Base-by-base conservation (phyloP, 331 rosid species). In the Pyrus hybrid region DNA sequence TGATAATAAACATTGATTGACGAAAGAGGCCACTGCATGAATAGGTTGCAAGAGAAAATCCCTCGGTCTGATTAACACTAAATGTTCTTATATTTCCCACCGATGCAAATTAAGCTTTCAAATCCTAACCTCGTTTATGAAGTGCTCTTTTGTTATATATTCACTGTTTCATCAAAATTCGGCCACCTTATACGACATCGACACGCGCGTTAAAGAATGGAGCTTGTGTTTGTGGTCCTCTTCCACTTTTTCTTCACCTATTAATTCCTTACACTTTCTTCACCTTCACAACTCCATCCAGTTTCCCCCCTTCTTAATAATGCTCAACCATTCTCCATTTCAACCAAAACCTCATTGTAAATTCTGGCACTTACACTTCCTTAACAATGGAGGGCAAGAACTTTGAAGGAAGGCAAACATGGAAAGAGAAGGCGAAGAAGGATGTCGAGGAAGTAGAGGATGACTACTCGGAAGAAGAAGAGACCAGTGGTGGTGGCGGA, bases 401-500 rank as follows among this genome's bases (percentile, higher is more conserved):
- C 47, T 32, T 81, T 57, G 90, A 81, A 80, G 88, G 84, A 77
- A 86, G 74, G 80, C 76, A 79, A 66, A 75, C 70, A 11, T 65
- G 76, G 70, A 63, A 68, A 74, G 89, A 88, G 82, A 88, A 84
- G 73, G 73, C 43, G 30, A 53, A 71, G 70, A 85, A 57, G 37
- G 82, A 80, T 26, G 85, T 80, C 7, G 95, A 90, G 14, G 89
- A 88, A 22, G 37, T 75, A 7, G 91, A 74, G 5, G 86, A 87
- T 73, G 98, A 87, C 70, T 71, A 87, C 70, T 71, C 85, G 13
- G 93, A 89, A 12, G 98, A 87, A 68, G 96, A 91, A 1, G 92
- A 86, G 30, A 84, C 78, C 4, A 47, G 74, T 26, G 80, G 71
- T 4, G 78, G 56, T 7, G 69, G 77, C 18, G 81, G 68, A 6